Conservation (phyloP, 1,284 basidiomycete species). For the Cryptococcus sp. region DNA sequence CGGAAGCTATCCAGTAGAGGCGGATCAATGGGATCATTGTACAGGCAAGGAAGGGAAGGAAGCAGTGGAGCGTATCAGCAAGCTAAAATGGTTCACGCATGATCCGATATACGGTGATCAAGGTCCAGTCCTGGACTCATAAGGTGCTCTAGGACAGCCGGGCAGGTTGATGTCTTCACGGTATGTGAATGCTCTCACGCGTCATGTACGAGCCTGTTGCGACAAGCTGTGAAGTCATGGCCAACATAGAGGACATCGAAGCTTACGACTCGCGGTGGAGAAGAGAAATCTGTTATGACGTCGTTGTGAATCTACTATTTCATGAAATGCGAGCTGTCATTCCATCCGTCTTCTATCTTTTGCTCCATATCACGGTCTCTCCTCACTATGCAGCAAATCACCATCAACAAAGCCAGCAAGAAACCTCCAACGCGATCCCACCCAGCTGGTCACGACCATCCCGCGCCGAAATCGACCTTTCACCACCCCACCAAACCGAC, state of each 20-base stretch:
- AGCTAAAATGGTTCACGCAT: constrained; percentile 50
- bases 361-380: too few species aligned
- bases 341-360: too few species aligned
- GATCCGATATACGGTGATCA: constrained; percentile 55
- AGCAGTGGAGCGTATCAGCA: constrained; percentile 41
- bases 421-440: background rate
- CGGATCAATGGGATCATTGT: constrained; percentile 54
- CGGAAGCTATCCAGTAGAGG: constrained; percentile 52
- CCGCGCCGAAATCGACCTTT: background rate
- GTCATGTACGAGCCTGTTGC: too few species aligned
- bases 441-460: background rate
- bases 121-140: constrained; percentile 37
- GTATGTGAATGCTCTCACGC: too few species aligned
- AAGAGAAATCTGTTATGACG: too few species aligned
- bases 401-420: background rate
- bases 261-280: too few species aligned
- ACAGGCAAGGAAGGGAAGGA: constrained; percentile 36
- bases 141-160: background rate
- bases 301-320: too few species aligned
- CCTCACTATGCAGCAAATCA: background rate
- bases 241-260: too few species aligned
- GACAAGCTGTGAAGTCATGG: too few species aligned
- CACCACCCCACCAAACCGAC: background rate
- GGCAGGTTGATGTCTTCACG: too few species aligned
- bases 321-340: too few species aligned